Percentiles rank a stretch among this genome's conserved stretches.
These are phyloP conservation scores for Harrya chromipes DNA, from an alignment of 768 basidiomycete genomes.

Conservation along the genomic window DNA sequence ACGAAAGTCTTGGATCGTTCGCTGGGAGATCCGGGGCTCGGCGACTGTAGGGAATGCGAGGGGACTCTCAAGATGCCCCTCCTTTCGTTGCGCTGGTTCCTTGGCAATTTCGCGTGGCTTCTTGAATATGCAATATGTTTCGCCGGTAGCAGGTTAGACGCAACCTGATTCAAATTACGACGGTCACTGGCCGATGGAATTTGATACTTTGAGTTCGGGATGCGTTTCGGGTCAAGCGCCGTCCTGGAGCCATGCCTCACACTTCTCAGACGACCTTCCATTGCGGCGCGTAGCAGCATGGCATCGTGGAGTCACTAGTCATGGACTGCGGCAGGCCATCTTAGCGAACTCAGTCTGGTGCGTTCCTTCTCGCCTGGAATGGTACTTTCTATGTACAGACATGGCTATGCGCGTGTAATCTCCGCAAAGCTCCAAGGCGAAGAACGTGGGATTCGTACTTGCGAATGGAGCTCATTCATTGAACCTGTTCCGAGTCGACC, in stretches of 20 bases:
- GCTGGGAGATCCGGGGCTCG: constrained; percentile 9
- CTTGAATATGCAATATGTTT: background rate
- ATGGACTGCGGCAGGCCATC: background rate
- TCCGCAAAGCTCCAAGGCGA: constrained; percentile 12
- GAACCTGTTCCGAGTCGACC: background rate
- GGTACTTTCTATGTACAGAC: background rate
- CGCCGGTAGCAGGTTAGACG: too few species aligned
- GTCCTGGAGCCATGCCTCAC: background rate
- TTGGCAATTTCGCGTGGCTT: background rate
- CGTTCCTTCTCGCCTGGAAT: constrained; percentile 7
- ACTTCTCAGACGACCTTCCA: background rate
- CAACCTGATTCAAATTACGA: too few species aligned
- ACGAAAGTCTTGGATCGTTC: background rate
- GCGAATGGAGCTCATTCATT: background rate
- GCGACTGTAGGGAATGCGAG: constrained; percentile 10
- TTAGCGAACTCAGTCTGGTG: constrained; percentile 1
- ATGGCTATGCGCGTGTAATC: constrained; percentile 20
- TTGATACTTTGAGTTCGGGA: background rate
- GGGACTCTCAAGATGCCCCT: constrained; percentile 1
- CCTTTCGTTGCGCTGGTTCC: background rate
- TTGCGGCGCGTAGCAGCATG: background rate
- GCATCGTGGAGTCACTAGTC: constrained; percentile 11
- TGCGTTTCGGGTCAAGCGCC: background rate
- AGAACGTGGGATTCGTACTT: background rate
- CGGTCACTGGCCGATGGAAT: too few species aligned